Evolutionary conservation across 352 stramenopile genomes (phyloP).

Genomic region (Globisporangium emineosum): DNA sequence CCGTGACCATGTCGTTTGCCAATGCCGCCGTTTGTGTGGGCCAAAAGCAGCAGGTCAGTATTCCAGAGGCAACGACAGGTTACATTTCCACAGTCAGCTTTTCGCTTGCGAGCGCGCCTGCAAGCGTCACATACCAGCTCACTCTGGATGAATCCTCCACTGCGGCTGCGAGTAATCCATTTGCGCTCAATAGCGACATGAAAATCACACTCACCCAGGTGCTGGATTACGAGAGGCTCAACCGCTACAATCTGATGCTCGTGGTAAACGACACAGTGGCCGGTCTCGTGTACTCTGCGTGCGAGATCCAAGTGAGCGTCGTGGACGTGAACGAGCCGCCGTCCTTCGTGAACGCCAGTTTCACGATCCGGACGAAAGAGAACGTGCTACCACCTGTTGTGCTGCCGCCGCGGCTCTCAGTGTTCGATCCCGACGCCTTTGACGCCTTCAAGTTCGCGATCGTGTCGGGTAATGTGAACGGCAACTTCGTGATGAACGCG

Average conservation of each 20-base stretch:
- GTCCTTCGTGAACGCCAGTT: conserved; percentile 21
- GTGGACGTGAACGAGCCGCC: conserved; percentile 53
- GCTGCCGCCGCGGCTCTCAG: conserved; percentile 25
- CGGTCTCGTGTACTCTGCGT: conserved; percentile 19
- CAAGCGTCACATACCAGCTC: conserved; percentile 9
- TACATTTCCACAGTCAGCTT: conserved; percentile 40
- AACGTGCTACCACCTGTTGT: conserved; percentile 33
- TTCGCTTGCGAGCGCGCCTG: conserved; percentile 20
- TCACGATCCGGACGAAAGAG: conserved; percentile 32
- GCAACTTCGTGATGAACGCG: conserved; percentile 38
- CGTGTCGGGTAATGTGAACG: conserved; percentile 22
- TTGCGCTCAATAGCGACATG: conserved; percentile 12
- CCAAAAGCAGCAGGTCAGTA: conserved; percentile 30
- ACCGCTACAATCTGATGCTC: conserved; percentile 19
- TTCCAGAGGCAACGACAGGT: conserved; percentile 29
- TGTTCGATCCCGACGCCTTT: conserved; percentile 41
- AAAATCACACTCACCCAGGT: conserved; percentile 20
- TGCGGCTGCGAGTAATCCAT: neutral
- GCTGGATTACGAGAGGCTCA: conserved; percentile 30
- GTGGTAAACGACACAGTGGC: conserved; percentile 22
- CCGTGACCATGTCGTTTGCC: conserved; percentile 29
- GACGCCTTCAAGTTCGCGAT: conserved; percentile 43
- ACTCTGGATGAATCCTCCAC: neutral
- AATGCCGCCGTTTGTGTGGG: conserved; percentile 29
- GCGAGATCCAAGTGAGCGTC: conserved; percentile 40